These are phyloP conservation scores for Raffaelea deltoideospora DNA, from an alignment of 2,329 filamentous ascomycete genomes.

Conservation along the genomic window DNA sequence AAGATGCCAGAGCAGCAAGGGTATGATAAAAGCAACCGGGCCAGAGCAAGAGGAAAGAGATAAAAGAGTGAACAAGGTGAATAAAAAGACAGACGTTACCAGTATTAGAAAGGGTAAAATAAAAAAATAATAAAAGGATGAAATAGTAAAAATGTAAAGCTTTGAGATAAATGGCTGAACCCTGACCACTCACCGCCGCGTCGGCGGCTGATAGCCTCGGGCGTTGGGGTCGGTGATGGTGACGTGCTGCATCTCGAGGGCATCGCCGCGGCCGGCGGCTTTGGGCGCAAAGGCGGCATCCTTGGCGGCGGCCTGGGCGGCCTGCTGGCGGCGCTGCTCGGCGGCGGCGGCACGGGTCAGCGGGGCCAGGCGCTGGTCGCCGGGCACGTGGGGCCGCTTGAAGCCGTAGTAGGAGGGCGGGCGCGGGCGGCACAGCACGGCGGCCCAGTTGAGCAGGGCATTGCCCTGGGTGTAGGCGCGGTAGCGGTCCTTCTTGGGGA, in stretches of 20 bases:
- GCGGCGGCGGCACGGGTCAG: slow-evolving; percentile 20
- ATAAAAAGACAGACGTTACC: not conserved
- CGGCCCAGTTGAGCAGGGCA: slow-evolving; percentile 61
- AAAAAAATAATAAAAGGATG: not conserved
- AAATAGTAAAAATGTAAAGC: not conserved
- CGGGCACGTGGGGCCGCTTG: slow-evolving; percentile 59
- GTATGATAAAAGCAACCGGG: too few species aligned
- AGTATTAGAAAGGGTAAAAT: not conserved
- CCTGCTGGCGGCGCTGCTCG: not conserved
- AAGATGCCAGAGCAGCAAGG: not conserved
- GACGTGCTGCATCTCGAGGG: slow-evolving; percentile 61
- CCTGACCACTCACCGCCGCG: slow-evolving; percentile 20
- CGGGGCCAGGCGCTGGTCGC: slow-evolving; percentile 67
- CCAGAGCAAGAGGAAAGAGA: not conserved
- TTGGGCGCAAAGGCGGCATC: slow-evolving; percentile 10
- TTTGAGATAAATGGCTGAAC: not conserved
- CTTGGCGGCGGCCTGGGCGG: slow-evolving; percentile 27
- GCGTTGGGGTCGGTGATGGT: slow-evolving; percentile 17
- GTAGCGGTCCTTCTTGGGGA: slow-evolving; percentile 80
- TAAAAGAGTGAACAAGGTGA: not conserved
- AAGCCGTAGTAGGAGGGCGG: slow-evolving; percentile 82
- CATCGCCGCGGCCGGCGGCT: slow-evolving; percentile 20
- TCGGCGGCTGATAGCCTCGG: slow-evolving; percentile 38
- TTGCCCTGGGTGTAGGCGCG: slow-evolving; percentile 74
- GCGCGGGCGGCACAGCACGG: slow-evolving; percentile 68